Base-by-base conservation (phyloP, 139 green algal genomes). In the Choricystis sp. region DNA sequence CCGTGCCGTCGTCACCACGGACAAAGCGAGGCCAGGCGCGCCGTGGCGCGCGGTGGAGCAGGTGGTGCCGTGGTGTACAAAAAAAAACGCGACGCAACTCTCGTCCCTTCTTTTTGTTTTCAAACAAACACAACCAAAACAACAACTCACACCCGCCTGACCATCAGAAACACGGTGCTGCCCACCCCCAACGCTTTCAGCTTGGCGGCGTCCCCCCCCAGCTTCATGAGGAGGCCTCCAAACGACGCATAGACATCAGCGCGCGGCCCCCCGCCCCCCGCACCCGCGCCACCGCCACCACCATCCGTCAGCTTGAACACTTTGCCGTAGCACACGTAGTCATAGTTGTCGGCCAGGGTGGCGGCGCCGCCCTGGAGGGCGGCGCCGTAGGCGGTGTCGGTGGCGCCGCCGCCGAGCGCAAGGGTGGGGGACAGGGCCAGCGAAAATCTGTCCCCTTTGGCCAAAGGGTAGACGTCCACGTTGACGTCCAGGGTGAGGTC, bases 281-380 rank as follows among this genome's bases (percentile, higher is more conserved):
- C 77, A 27, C 69, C 28, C 49, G 83, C 66, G 16, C 73, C 77
- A 3, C 52, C 56, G 24, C 64, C 63, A 3, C 60, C 57, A 55
- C 64, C 78, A 65, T 92, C 84, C 66, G 80, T 82, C 76, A 83
- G 91, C 70, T 94, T 94, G 78, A 90, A 94, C 25, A 94, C 79
- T 77, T 90, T 89, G 55, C 91, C 91, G 72, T 94, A 77, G 85
- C 94, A 97, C 23, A 97, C 91, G 70, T 97, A 98, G 22, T 98
- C 91, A 68, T 89, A 98, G 22, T 80, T 76, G 81, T 98, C 90
- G 77, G 89, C 82, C 1, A 96, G 73, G 3, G 66, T 83, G 19
- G 68, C 65, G 48, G 77, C 68, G 5, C 69, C 75, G 9, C 52
- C 65, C 77, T 83, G 74, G 30, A 56, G 59, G 57, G 86, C 83